These are phyloP conservation scores for Exophiala xenobiotica DNA, from an alignment of 2,329 filamentous ascomycete species.

Conservation along the genomic window DNA sequence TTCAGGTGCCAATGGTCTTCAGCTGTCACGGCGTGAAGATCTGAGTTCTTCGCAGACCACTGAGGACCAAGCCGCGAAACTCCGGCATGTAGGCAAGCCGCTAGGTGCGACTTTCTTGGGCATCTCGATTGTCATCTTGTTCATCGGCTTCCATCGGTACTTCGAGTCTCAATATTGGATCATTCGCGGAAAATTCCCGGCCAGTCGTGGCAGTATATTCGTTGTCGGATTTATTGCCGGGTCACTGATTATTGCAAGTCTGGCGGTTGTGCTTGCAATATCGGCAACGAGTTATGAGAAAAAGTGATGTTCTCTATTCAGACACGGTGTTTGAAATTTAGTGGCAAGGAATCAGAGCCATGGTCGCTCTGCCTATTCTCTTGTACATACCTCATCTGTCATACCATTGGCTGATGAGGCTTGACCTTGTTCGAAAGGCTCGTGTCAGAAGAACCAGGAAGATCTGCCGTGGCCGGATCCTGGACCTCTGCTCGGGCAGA, in stretches of 20 bases:
- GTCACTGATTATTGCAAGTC: constrained; percentile 57
- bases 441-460: too few relatives aligned
- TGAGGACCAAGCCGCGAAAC: constrained; percentile 34
- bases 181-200: constrained; percentile 65
- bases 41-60: constrained; percentile 14
- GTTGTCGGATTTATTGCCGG: constrained; percentile 57
- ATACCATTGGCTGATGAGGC: too few relatives aligned
- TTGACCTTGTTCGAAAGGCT: too few relatives aligned
- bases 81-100: constrained; percentile 58
- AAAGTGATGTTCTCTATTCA: constrained; percentile 12
- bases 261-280: constrained; percentile 60
- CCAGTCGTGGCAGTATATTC: constrained; percentile 61
- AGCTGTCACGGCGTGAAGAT: constrained; percentile 21
- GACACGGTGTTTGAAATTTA: too few relatives aligned
- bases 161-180: constrained; percentile 69
- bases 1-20: constrained; percentile 29
- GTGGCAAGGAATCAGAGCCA: too few relatives aligned
- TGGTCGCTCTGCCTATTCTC: too few relatives aligned
- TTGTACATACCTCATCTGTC: too few relatives aligned
- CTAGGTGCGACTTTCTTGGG: constrained; percentile 65
- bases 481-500: too few relatives aligned
- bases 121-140: constrained; percentile 59
- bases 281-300: constrained; percentile 49
- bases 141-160: constrained; percentile 64
- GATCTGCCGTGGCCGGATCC: too few relatives aligned